Percentiles rank a stretch among this genome's conserved stretches.
Evolutionary conservation across 768 basidiomycete genomes (phyloP).

Genomic region (Lentinus brumalis): DNA sequence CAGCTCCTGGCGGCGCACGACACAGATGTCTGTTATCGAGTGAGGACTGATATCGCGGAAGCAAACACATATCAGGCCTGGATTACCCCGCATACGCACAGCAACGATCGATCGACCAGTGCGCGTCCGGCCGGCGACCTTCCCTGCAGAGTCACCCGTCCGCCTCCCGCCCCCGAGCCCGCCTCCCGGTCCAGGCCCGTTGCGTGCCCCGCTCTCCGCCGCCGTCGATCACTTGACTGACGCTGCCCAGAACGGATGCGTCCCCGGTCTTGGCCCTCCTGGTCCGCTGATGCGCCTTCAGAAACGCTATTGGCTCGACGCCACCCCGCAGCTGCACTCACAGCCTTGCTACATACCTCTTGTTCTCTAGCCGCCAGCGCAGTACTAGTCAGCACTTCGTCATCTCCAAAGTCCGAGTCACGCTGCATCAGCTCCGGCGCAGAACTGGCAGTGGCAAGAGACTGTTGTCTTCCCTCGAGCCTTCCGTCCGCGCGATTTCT

Average conservation of each 20-base stretch:
- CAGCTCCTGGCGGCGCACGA: not conserved
- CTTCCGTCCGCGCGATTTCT: constrained; percentile 1
- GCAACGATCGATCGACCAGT: constrained; percentile 12
- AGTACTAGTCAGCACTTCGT: too few species aligned
- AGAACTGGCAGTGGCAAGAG: not conserved
- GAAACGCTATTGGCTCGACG: not conserved
- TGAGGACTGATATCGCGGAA: constrained; percentile 3
- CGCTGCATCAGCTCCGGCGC: not conserved
- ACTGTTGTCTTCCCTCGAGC: not conserved
- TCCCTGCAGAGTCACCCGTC: constrained; percentile 8
- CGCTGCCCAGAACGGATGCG: not conserved
- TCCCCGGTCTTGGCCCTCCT: not conserved
- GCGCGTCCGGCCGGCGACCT: constrained; percentile 5
- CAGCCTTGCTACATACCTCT: too few species aligned
- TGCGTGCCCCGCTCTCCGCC: not conserved
- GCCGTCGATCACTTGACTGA: not conserved
- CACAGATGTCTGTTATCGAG: not conserved
- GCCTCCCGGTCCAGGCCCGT: not conserved
- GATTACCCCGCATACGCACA: constrained; percentile 13
- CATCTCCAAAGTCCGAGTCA: not conserved
- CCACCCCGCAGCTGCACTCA: too few species aligned
- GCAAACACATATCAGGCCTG: constrained; percentile 7
- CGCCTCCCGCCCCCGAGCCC: constrained; percentile 2
- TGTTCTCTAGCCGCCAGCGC: too few species aligned
- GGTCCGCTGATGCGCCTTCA: not conserved